These are phyloP conservation scores for Athelia psychrophila DNA, from an alignment of 1,284 basidiomycete genomes.

Conservation along the genomic window DNA sequence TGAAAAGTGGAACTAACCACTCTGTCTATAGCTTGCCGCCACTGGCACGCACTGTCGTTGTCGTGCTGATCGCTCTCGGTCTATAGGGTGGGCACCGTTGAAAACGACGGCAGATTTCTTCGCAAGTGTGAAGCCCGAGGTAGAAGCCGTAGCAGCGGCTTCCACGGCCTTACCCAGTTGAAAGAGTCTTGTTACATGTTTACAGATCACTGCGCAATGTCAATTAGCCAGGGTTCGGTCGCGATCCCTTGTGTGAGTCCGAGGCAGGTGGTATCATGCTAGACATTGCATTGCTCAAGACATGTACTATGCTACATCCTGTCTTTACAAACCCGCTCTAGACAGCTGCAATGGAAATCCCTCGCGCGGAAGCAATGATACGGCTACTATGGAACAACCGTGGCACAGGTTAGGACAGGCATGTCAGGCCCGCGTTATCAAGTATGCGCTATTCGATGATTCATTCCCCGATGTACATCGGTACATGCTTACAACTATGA, in stretches of 20 bases:
- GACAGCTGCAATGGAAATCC: too few species aligned
- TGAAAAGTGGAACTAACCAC: not conserved
- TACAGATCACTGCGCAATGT: too few species aligned
- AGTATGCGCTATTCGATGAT: not conserved
- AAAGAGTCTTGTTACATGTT: not conserved
- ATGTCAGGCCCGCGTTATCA: not conserved
- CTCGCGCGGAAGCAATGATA: constrained; percentile 58
- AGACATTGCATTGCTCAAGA: too few species aligned
- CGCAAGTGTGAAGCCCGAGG: constrained; percentile 22
- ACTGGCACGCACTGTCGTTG: constrained; percentile 40
- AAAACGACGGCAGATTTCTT: constrained; percentile 26
- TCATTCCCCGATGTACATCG: not conserved
- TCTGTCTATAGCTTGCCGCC: constrained; percentile 17
- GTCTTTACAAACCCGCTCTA: too few species aligned
- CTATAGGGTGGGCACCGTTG: constrained; percentile 37
- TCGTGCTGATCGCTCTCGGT: constrained; percentile 34
- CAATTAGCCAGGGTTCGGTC: too few species aligned
- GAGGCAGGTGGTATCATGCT: too few species aligned
- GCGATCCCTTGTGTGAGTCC: too few species aligned
- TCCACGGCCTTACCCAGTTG: not conserved
- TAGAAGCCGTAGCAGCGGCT: constrained; percentile 3
- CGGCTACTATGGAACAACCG: too few species aligned
- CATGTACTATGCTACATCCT: too few species aligned
- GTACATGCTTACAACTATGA: not conserved
- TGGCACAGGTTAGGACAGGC: too few species aligned